Evolutionary conservation across 441 rosid species (phyloP).

Genomic region (Breynia disticha): DNA sequence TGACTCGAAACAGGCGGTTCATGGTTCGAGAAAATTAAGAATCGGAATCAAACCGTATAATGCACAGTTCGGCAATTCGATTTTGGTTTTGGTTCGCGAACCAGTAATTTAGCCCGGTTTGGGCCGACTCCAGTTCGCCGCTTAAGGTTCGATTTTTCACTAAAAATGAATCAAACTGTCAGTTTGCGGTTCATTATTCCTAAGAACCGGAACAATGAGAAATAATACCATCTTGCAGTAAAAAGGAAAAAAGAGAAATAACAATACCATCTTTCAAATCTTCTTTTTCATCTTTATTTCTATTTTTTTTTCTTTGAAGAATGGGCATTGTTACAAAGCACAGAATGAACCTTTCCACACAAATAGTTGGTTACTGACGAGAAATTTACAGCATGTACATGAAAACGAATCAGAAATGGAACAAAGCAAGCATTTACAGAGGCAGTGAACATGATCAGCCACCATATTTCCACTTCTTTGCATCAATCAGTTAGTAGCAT

Average conservation of each 20-base stretch:
- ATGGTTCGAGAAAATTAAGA: too few relatives aligned
- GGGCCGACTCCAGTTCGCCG: too few relatives aligned
- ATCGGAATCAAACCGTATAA: too few relatives aligned
- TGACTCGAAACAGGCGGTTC: too few relatives aligned
- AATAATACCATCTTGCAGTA: too few relatives aligned
- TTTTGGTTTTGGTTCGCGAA: too few relatives aligned
- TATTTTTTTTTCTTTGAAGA: conserved; percentile 22
- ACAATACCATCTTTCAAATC: not conserved
- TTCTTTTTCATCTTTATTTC: conserved; percentile 7
- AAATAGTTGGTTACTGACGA: conserved; percentile 36
- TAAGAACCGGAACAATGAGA: too few relatives aligned
- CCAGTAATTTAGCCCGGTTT: too few relatives aligned
- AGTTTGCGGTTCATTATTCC: too few relatives aligned
- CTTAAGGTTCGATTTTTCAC: too few relatives aligned
- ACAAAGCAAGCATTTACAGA: conserved; percentile 23
- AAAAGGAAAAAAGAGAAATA: not conserved
- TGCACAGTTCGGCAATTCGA: too few relatives aligned
- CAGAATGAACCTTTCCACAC: conserved; percentile 37
- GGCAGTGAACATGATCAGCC: conserved; percentile 16
- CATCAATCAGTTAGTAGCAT: conserved; percentile 45
- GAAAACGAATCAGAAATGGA: conserved; percentile 19
- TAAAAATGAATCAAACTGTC: too few relatives aligned
- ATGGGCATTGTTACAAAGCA: conserved; percentile 35
- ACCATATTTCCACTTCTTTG: conserved; percentile 14
- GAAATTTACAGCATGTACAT: conserved; percentile 74